Evolutionary conservation across 345 rosid genomes (phyloP).

Genomic region (Lenwebbia sp.): DNA sequence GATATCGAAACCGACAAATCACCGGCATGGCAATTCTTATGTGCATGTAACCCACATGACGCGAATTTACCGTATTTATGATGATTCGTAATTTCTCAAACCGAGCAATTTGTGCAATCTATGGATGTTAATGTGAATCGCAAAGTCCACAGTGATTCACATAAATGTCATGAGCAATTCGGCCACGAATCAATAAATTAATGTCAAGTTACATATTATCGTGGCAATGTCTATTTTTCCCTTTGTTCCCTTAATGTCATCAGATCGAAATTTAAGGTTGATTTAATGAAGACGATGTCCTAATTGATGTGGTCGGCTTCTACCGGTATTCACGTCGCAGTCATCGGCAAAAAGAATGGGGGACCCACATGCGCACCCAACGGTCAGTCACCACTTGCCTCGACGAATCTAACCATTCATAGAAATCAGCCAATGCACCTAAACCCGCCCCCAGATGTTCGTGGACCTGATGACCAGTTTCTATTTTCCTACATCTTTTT

Average conservation of each 20-base stretch:
- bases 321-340: not conserved
- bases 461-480: not conserved
- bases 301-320: not conserved
- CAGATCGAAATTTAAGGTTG: not conserved
- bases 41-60: rapidly evolving
- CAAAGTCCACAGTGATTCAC: not conserved
- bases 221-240: not conserved
- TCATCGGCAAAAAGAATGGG: not conserved
- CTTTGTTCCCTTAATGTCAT: not conserved
- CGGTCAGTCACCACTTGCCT: not conserved
- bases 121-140: too few relatives aligned
- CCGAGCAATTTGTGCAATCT: rapidly evolving
- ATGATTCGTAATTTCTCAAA: rapidly evolving
- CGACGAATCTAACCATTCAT: not conserved
- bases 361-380: not conserved
- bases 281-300: not conserved
- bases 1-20: not conserved
- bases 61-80: rapidly evolving
- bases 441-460: not conserved
- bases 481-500: not conserved
- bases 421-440: not conserved
- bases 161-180: not conserved
- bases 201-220: not conserved
- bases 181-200: not conserved
- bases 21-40: too few relatives aligned